Base-by-base conservation (phyloP, 2,329 filamentous ascomycete genomes). In the Aureobasidium mangrovei region DNA sequence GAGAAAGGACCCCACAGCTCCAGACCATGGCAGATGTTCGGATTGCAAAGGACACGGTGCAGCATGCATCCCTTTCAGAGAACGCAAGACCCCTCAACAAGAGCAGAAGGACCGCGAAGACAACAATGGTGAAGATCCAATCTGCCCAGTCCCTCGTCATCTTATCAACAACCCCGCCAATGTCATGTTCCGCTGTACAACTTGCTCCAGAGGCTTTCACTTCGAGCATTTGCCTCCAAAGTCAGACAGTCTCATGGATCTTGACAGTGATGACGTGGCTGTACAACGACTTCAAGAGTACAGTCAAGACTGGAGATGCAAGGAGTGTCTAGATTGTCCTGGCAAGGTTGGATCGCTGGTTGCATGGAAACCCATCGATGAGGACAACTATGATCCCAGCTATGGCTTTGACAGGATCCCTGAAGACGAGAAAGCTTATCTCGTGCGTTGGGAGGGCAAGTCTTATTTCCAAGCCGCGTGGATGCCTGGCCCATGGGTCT, bases 401-500 rank as follows among this genome's bases (percentile, higher is more conserved):
- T 73, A 77, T 51, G 71, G 73, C 1, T 75, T 77, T 45, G 71
- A 81, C 29, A 71, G 79, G 52, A 71, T 88, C n/a, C 69, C 72
- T 8, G 85, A 93, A 63, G 85, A 89, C 53, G 77, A 86, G n/a
- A 91, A 91, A 60, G 89, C 96, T 61, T 98, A 97, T 64, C 78
- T 98, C 2, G 73, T 98, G 62, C 95, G 93, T 66, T 97, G 91
- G 88, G 82, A 86, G 42, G 75, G 77, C 0, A 77, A 81, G 54
- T 95, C 91, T 0, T 94, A 96, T 64, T 85, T 84, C 59, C 84
- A 88, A 60, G 88, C 87, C 52, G 77, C 76, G 5, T 98, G 94
- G 93, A 86, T 89, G 77, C 82, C 89, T 7, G 93, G 91, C 9
- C 78, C 85, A 12, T 98, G 93, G 93, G 79, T 95, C 0, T 91